phyloP scores from a whole-genome alignment of 495 filamentous ascomycete genomes.

The Aspergillus wentii region DNA sequence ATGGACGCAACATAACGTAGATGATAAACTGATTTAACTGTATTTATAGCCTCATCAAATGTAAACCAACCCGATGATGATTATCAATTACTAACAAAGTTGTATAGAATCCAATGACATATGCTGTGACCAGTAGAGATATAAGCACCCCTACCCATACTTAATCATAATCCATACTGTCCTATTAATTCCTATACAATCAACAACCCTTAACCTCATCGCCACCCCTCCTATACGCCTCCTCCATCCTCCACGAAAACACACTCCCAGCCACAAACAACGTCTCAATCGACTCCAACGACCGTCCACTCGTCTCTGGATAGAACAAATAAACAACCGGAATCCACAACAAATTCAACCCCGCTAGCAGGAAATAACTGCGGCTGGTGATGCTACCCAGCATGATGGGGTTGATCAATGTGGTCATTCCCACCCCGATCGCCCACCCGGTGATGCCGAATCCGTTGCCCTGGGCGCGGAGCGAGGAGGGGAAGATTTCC shows the following conservation, averaged over 20 bases:
- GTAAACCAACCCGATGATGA: too few species aligned
- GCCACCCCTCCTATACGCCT: slow-evolving; percentile 28
- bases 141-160: too few species aligned
- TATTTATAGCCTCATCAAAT: too few species aligned
- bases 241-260: slow-evolving; percentile 35
- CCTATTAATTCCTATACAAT: too few species aligned
- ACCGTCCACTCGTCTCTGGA: slow-evolving; percentile 52
- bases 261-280: slow-evolving; percentile 39
- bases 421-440: slow-evolving; percentile 50
- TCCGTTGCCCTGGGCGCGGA: slow-evolving; percentile 51
- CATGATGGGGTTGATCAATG: slow-evolving; percentile 48
- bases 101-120: too few species aligned
- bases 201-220: too few species aligned
- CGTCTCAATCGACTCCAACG: slow-evolving; percentile 53
- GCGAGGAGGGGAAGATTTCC: slow-evolving; percentile 47
- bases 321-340: slow-evolving; percentile 51
- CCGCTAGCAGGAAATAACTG: slow-evolving; percentile 50
- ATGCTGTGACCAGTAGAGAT: too few species aligned
- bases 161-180: too few species aligned
- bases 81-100: too few species aligned
- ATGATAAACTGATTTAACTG: too few species aligned
- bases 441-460: slow-evolving; percentile 56
- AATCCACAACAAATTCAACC: slow-evolving; percentile 49
- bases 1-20: too few species aligned
- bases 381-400: slow-evolving; percentile 38